Evolutionary conservation across 1,284 basidiomycete genomes (phyloP), one percentile per base, ranked within the genome.

Genomic region (Malassezia pachydermatis): DNA sequence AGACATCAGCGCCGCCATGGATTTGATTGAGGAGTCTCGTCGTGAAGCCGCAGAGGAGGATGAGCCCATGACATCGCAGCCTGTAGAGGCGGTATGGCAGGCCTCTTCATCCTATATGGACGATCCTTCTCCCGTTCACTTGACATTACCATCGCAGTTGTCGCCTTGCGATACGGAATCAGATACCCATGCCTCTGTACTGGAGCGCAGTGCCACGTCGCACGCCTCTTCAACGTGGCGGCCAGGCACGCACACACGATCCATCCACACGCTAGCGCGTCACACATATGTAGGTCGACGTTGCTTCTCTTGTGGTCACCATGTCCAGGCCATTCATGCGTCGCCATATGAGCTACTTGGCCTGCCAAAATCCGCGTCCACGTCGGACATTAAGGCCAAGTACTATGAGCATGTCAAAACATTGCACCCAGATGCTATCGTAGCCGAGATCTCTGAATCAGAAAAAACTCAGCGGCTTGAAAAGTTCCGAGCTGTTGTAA

Each of bases 321-420:
- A n/a, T n/a, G n/a, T n/a, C 16, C 11, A 10, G 5, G 11, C 34
- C 20, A 13, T 36, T 36, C 11, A 7, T 16, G 11, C 20, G 11
- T 27, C 37, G 11, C 43, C 43, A 11, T 45, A 45, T n/a, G 43
- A 45, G 14, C 14, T 45, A 11, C 27, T 45, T 11, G 11, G 37
- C 2, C 19, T 45, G 11, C 23, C 43, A 9, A 45, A 38, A 27
- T 14, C 32, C 10, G 44, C 50, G 1, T 35, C 44, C 5, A 10
- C 32, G 4, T n/a, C 19, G 5, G 44, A 52, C 3, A 47, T 52
- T n/a, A 52, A 52, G 35, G 35, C 44, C 13, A 16, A 24, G 10
- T 52, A 42, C 14, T 52, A 52, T 35, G 43, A 19, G 3, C 17
- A 37, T 11, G 50, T 42, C 17, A 52, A 52, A 30, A 35, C 37